phyloP scores from a whole-genome alignment of 1,284 basidiomycete species.

The Phellopilus nigrolimitatus region DNA sequence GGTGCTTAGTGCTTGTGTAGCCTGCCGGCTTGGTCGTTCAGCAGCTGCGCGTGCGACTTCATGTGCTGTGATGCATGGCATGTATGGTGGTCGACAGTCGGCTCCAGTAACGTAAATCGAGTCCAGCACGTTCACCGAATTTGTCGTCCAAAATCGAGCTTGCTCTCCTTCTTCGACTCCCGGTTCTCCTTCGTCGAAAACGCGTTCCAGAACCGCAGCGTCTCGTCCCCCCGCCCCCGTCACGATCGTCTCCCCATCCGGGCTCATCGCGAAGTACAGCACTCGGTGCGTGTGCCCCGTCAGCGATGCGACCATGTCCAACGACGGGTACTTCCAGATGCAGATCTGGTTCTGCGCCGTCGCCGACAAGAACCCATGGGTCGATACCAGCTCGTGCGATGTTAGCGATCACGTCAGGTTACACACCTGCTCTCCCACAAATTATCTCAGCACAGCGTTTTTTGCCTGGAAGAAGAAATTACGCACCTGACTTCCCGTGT shows the following conservation, averaged over 20 bases:
- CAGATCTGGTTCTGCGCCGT: conserved; percentile 97
- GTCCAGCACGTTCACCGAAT: conserved; percentile 59
- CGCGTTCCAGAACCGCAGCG: conserved; percentile 94
- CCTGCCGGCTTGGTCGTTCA: not conserved
- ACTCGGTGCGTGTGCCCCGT: conserved; percentile 95
- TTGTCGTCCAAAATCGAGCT: conserved; percentile 56
- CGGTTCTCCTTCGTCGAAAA: conserved; percentile 66
- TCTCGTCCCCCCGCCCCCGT: conserved; percentile 98
- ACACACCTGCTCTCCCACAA: conserved; percentile 80
- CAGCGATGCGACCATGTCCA: conserved; percentile 91
- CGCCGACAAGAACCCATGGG: conserved; percentile 93
- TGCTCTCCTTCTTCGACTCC: conserved; percentile 42
- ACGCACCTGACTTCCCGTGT: conserved; percentile 89
- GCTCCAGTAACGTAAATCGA: conserved; percentile 1
- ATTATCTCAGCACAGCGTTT: not conserved
- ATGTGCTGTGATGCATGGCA: too few relatives aligned
- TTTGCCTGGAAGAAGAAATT: not conserved
- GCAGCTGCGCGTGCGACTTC: too few relatives aligned
- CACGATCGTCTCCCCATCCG: conserved; percentile 95
- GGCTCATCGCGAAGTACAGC: conserved; percentile 94
- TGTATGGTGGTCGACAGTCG: too few relatives aligned
- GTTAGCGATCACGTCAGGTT: conserved; percentile 96
- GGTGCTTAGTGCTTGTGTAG: not conserved
- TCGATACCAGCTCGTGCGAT: conserved; percentile 95
- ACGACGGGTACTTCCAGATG: conserved; percentile 94